These are phyloP conservation scores for Tuber brumale DNA, from an alignment of 495 filamentous ascomycete species.

Conservation along the genomic window DNA sequence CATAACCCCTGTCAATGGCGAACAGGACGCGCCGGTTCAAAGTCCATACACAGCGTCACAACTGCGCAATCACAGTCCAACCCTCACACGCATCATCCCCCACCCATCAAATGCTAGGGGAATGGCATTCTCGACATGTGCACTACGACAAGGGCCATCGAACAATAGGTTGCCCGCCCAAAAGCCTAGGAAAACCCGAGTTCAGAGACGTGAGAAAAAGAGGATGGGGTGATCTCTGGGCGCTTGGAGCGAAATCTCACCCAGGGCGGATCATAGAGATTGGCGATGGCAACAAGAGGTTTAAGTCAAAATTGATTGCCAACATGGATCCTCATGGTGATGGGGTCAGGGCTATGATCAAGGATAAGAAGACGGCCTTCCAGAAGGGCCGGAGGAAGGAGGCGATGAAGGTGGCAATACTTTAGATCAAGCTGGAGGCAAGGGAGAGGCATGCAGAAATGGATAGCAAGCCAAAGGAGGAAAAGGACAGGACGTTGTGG, in stretches of 20 bases:
- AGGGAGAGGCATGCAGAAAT: background rate
- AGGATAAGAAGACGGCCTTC: constrained; percentile 20
- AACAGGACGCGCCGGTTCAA: background rate
- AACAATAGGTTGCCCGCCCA: constrained; percentile 90
- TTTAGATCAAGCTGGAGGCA: background rate
- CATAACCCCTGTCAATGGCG: constrained; percentile 23
- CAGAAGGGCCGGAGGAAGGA: constrained; percentile 2
- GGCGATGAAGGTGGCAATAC: background rate
- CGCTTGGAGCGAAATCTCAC: constrained; percentile 83
- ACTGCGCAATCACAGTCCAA: constrained; percentile 50
- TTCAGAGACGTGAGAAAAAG: constrained; percentile 88
- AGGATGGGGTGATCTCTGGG: constrained; percentile 91
- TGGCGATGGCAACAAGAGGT: constrained; percentile 30
- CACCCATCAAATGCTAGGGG: constrained; percentile 78
- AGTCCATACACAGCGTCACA: constrained; percentile 42
- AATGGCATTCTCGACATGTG: constrained; percentile 88
- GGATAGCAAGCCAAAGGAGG: background rate
- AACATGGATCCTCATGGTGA: constrained; percentile 30
- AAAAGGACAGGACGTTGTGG: background rate
- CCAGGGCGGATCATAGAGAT: constrained; percentile 53
- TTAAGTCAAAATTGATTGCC: constrained; percentile 30
- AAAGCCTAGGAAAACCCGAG: constrained; percentile 67
- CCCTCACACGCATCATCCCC: constrained; percentile 68
- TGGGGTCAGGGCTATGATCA: constrained; percentile 34
- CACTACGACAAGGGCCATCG: constrained; percentile 75